Conservation (phyloP, 257 asterid species). For the Solanum commersonii region DNA sequence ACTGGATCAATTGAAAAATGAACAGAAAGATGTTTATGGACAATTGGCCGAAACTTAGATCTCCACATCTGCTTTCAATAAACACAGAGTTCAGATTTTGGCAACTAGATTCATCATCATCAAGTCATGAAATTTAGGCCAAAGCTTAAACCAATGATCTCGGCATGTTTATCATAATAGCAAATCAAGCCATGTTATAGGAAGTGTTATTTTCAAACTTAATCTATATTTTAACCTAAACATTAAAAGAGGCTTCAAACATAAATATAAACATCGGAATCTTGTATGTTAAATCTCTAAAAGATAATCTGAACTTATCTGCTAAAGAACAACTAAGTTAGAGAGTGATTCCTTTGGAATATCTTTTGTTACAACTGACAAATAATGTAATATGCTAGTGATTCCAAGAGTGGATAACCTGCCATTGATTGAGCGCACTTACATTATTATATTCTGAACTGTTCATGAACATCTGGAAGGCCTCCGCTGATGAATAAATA, state of each 20-base stretch:
- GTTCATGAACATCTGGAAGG: slow-evolving; percentile 55
- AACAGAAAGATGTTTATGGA: slow-evolving; percentile 30
- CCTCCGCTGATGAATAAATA: slow-evolving; percentile 41
- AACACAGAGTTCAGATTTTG: background rate
- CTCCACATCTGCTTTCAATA: slow-evolving; percentile 46
- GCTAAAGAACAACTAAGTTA: background rate
- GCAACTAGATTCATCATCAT: background rate
- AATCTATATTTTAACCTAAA: background rate
- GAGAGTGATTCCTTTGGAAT: background rate
- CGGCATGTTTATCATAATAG: background rate
- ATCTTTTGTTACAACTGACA: background rate
- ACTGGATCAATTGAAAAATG: slow-evolving; percentile 58
- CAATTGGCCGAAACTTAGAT: slow-evolving; percentile 35
- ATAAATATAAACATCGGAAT: background rate
- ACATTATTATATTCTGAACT: slow-evolving; percentile 55
- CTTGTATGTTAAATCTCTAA: background rate
- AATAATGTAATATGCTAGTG: background rate
- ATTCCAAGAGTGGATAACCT: background rate
- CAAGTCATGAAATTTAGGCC: background rate
- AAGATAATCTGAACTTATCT: background rate
- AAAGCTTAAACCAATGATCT: background rate
- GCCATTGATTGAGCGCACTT: slow-evolving; percentile 7
- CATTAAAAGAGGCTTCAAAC: background rate
- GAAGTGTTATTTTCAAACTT: background rate
- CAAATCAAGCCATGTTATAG: background rate